Evolutionary conservation across 108 stramenopile genomes (phyloP).

Genomic region (Pseudonitzschia multiseries): DNA sequence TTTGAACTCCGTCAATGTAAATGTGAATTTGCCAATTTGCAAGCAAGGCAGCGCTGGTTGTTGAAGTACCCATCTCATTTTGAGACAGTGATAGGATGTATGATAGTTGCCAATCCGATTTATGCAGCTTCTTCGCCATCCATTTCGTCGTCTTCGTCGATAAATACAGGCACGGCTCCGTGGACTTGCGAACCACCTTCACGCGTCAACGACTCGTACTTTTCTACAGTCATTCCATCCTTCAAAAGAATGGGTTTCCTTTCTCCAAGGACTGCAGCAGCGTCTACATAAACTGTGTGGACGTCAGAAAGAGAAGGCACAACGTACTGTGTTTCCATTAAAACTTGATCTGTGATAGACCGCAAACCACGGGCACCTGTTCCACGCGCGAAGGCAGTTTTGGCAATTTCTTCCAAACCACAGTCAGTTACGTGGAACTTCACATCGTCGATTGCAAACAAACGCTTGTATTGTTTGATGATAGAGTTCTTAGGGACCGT

Average conservation of each 20-base stretch:
- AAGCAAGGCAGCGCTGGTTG: too few species aligned
- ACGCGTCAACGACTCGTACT: conserved; percentile 65
- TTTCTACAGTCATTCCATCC: conserved; percentile 73
- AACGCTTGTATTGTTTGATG: conserved; percentile 93
- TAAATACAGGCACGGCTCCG: conserved; percentile 28
- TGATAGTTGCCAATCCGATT: conserved; percentile 4
- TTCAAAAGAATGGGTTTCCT: conserved; percentile 79
- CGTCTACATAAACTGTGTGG: conserved; percentile 95
- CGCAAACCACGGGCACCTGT: conserved; percentile 96
- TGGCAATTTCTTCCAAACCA: conserved; percentile 89
- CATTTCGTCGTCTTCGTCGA: conserved; percentile 50
- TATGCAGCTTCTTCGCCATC: conserved; percentile 54
- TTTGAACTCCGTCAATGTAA: too few species aligned
- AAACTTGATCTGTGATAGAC: conserved; percentile 90
- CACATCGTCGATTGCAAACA: conserved; percentile 94
- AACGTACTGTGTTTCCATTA: conserved; percentile 95
- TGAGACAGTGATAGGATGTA: not conserved
- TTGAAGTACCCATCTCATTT: not conserved
- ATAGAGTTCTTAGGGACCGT: conserved; percentile 96
- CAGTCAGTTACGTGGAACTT: conserved; percentile 93
- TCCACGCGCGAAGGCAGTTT: conserved; percentile 85
- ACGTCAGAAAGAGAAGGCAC: conserved; percentile 84
- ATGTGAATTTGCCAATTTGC: not conserved
- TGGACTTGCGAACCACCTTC: conserved; percentile 44
- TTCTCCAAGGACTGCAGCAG: conserved; percentile 82